Conservation (phyloP, 2,329 filamentous ascomycete genomes). For the Seiridium unicorne region DNA sequence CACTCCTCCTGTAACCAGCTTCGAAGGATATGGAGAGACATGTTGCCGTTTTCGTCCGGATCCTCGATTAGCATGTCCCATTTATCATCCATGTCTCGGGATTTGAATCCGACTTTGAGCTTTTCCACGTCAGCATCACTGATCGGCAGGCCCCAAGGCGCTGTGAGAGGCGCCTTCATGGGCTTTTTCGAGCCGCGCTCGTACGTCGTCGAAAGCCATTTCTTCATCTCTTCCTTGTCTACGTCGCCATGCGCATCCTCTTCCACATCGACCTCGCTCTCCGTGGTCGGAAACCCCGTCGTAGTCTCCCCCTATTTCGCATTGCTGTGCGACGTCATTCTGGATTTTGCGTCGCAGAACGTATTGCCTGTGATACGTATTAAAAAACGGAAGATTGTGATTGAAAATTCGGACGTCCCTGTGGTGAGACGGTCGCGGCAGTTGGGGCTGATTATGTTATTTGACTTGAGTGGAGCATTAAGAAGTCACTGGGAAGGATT, state of each 20-base stretch:
- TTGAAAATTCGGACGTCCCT: background rate
- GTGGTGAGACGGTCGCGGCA: background rate
- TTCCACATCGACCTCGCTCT: background rate
- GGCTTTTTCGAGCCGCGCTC: conserved; percentile 19
- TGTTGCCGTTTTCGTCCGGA: conserved; percentile 9
- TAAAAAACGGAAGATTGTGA: background rate
- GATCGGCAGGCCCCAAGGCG: conserved; percentile 11
- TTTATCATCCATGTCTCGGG: conserved; percentile 13
- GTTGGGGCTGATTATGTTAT: background rate
- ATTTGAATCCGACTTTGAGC: conserved; percentile 13
- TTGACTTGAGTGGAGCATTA: background rate
- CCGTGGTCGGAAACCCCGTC: background rate
- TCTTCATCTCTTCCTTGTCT: conserved; percentile 11
- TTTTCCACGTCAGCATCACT: conserved; percentile 14
- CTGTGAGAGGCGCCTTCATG: conserved; percentile 13
- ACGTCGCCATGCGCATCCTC: background rate
- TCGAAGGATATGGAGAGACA: conserved; percentile 12
- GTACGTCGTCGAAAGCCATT: conserved; percentile 12
- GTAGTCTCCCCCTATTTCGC: background rate
- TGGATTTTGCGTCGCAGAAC: background rate
- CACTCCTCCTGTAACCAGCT: conserved; percentile 10
- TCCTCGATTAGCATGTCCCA: conserved; percentile 11
- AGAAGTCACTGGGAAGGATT: background rate
- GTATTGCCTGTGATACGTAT: background rate
- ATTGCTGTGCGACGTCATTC: background rate